Evolutionary conservation across 2,329 filamentous ascomycete species (phyloP), one percentile per base, ranked within the genome.

Genomic region (Aspergillus nomiae): DNA sequence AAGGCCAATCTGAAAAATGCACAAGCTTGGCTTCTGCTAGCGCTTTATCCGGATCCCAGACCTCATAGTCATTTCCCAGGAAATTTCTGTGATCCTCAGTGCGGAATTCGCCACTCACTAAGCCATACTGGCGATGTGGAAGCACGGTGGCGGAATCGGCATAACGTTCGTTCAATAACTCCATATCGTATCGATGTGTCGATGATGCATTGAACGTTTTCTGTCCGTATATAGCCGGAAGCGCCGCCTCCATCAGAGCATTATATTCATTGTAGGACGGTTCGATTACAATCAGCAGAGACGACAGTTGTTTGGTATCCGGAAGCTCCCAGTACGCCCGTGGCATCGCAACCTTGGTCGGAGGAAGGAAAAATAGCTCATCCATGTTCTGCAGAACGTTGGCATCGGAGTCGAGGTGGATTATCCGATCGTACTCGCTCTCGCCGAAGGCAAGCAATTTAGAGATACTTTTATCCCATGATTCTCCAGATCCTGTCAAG

Each of bases 1-100:
- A 69, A 1, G 89, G 90, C 86, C 86, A 90, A 70, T 92, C 90
- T 14, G 86, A 89, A 73, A 91, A 92, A 73, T 92, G 89, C 2
- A 92, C 79, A 6, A 89, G 81, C 65, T 90, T 90, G 8, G 87
- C 86, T 69, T 90, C 87, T 16, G 82, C 81, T 58, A 86, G 79
- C 1, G 82, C 81, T 46, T 73, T 76, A 28, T 87, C 77, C 0
- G 88, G 82, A 69, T 90, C 85, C 87, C 89, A 91, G 2, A 70
- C 67, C 65, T 86, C 86, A 3, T 80, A 75, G 1, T 80, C 76
- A 19, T 77, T 69, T 1, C 86, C 84, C 3, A 88, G 69, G 65
- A 85, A 89, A 2, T 75, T 73, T 0, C 68, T 68, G 67, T 89
- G 86, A n/a, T 85, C 75, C 2, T 84, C 78, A 1, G 63, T 69